Conservation (phyloP, 495 filamentous ascomycete species). For the Penicillium ucsense region DNA sequence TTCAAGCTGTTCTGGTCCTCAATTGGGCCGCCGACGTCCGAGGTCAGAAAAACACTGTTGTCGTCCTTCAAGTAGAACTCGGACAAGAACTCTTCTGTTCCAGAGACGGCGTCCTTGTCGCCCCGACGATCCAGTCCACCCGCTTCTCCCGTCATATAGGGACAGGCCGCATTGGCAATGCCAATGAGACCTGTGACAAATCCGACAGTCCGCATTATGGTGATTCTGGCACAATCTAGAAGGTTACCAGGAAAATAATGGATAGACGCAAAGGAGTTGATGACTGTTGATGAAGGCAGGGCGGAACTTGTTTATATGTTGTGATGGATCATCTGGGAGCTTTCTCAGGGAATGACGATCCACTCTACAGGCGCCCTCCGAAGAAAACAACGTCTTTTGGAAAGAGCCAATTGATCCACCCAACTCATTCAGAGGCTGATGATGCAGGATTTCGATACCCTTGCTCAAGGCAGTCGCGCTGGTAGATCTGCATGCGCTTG, state of each 20-base stretch:
- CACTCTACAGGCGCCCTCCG: background rate
- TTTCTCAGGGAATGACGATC: background rate
- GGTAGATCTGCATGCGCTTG: background rate
- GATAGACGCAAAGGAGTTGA: background rate
- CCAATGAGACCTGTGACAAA: constrained; percentile 25
- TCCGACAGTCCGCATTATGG: constrained; percentile 20
- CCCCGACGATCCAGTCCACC: constrained; percentile 16
- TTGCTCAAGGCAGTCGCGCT: background rate
- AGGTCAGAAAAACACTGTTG: constrained; percentile 47
- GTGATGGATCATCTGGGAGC: background rate
- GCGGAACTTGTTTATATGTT: background rate
- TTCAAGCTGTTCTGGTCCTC: constrained; percentile 60
- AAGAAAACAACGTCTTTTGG: too few relatives aligned
- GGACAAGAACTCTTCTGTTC: constrained; percentile 41
- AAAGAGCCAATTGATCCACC: background rate
- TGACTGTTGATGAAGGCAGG: background rate
- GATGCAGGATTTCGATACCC: background rate
- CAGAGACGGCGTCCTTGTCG: constrained; percentile 19
- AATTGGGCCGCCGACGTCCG: constrained; percentile 68
- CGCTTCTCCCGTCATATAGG: constrained; percentile 30
- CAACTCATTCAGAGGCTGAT: background rate
- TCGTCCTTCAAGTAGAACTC: constrained; percentile 56
- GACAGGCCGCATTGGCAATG: constrained; percentile 33
- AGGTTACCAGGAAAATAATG: background rate
- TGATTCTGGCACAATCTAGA: background rate